A percentile compares a stretch with the other conserved stretches of the same genome.
phyloP scores from a whole-genome alignment of 768 basidiomycete genomes.

The Boletus vinaceobasis region DNA sequence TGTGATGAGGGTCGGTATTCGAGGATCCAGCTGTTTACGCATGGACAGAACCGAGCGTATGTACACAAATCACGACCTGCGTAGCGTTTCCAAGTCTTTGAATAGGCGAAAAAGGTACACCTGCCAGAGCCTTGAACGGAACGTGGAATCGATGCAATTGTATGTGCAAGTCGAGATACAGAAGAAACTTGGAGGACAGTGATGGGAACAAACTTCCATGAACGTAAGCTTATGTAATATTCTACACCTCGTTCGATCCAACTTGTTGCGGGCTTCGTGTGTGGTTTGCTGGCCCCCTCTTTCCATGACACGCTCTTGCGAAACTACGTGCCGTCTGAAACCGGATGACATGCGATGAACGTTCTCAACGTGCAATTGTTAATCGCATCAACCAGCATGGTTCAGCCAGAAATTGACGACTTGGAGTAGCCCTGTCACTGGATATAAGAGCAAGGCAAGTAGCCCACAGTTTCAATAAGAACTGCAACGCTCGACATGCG shows the following conservation, averaged over 20 bases:
- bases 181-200: not conserved
- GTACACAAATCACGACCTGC: not conserved
- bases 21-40: conserved; percentile 88
- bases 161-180: no score
- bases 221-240: not conserved
- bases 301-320: no score
- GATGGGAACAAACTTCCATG: not conserved
- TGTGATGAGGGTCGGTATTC: conserved; percentile 87
- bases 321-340: not conserved
- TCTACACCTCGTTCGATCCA: no score
- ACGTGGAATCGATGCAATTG: not conserved
- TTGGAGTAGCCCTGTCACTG: no score
- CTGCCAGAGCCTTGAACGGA: not conserved
- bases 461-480: not conserved
- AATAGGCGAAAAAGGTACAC: no score
- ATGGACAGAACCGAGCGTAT: conserved; percentile 34
- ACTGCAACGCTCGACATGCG: conserved; percentile 1
- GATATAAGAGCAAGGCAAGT: conserved; percentile 5
- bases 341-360: not conserved
- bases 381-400: not conserved
- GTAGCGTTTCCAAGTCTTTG: not conserved
- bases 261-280: no score
- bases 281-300: no score
- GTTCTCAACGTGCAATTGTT: not conserved
- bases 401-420: not conserved